Evolutionary conservation across 2,329 filamentous ascomycete species (phyloP).

Genomic region (Fusarium sp.): DNA sequence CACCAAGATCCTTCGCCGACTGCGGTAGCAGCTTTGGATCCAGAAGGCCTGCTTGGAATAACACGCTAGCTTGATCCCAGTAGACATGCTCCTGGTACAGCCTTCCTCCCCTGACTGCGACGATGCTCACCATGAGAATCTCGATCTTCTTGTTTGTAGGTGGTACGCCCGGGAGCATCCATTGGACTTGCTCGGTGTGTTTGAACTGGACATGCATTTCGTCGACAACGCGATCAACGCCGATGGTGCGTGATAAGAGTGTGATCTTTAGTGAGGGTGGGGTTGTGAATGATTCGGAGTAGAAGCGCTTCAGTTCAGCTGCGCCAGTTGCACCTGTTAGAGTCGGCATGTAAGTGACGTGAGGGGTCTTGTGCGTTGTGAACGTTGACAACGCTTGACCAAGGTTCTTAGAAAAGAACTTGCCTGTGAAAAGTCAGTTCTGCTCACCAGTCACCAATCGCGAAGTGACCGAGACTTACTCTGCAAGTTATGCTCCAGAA

Average conservation of each 20-base stretch:
- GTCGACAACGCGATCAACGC: slow-evolving; percentile 72
- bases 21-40: slow-evolving; percentile 54
- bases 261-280: slow-evolving; percentile 69
- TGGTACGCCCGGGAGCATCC: slow-evolving; percentile 70
- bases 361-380: slow-evolving; percentile 71
- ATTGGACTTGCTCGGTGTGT: slow-evolving; percentile 68
- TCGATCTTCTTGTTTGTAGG: slow-evolving; percentile 64
- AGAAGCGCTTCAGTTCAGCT: slow-evolving; percentile 70
- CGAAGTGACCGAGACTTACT: slow-evolving; percentile 53
- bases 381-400: slow-evolving; percentile 71
- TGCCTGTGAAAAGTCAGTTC: slow-evolving; percentile 45
- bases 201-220: slow-evolving; percentile 70
- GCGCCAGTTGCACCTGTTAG: slow-evolving; percentile 72
- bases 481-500: slow-evolving; percentile 74
- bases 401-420: slow-evolving; percentile 69
- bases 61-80: slow-evolving; percentile 72
- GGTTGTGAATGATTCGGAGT: slow-evolving; percentile 73
- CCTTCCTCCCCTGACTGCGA: slow-evolving; percentile 69
- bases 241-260: slow-evolving; percentile 73
- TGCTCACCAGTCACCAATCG: rapidly evolving
- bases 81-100: slow-evolving; percentile 72
- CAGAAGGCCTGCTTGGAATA: slow-evolving; percentile 70
- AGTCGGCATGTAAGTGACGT: slow-evolving; percentile 77
- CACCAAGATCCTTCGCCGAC: slow-evolving; percentile 49
- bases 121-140: slow-evolving; percentile 69